Base-by-base conservation (phyloP, 2,329 filamentous ascomycete genomes). In the Aspergillus pseudoterreus region DNA sequence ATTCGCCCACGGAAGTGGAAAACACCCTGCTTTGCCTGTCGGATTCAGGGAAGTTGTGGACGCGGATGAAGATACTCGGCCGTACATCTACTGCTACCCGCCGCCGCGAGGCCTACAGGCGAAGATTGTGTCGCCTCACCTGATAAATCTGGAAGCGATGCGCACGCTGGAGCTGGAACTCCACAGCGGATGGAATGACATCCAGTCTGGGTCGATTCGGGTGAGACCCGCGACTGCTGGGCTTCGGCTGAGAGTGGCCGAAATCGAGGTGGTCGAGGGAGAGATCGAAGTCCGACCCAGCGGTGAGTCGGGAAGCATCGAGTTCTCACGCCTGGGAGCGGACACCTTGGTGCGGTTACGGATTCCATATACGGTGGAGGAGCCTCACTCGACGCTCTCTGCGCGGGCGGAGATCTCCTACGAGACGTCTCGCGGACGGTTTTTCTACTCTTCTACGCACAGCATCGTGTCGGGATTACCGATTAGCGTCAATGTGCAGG, bases 401-500 rank as follows among this genome's bases (percentile, higher is more conserved):
- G 78, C 92, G 50, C 86, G 85, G 55, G 72, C 92, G n/a, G 92
- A 96, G 57, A 78, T 91, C 9, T 78, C 76, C 0, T 95, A 94
- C 64, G 80, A 80, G 2, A 92, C 88, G 0, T 76, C 83, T 0
- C 73, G 82, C 2, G 87, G 85, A 2, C 77, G 75, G 6, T 88
- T 90, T 57, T 77, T 79, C 49, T 87, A 86, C 65, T 80, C 83
- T 14, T 82, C 80, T 14, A 78, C 79, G 6, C 80, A 82, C 17
- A 82, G 78, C 3, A 78, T 95, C 17, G 81, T 85, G 2, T 86
- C 94, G 1, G 81, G 87, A 1, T 77, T 99, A 4, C 89, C 90
- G 0, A 78, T 99, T 3, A 92, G 92, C 3, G 94, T 99, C 56
- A 97, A 97, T 58, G 94, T 99, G 5, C 92, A 97, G 63, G 94